Base-by-base conservation (phyloP, 257 asterid genomes). In the Plantago elongata region DNA sequence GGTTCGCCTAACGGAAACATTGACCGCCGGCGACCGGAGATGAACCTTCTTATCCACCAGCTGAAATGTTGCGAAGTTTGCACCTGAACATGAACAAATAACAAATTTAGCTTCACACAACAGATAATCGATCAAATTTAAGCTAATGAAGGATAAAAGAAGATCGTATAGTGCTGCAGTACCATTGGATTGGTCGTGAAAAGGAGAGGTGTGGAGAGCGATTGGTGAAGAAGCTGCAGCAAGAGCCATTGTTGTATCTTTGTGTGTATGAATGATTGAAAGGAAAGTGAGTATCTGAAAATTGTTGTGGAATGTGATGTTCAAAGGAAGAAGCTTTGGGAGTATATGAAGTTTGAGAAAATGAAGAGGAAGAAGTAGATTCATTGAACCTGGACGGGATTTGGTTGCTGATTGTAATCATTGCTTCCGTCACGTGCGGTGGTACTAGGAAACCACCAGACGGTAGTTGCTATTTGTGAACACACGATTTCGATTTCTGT, bases 301-400 rank as follows among this genome's bases (percentile, higher is more conserved):
- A 11, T 13, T 47, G 17, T 18, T 10, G 54, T 42, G 54, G 42
- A 5, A 18, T 29, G 45, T 17, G 22, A 8, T 11, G 11, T 27
- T 30, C 22, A 13, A 38, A 68, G 68, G 38, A 63, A 2, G 54
- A 50, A 57, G 58, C 48, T 48, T 42, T 10, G 58, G 38, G 42
- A 22, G 22, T 64, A 74, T 65, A 51, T 69, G 65, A 45, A 44
- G 47, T n/a, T 30, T 65, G 17, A 49, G 11, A 18, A 57, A 62
- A 66, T 9, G 69, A 48, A 30, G 66, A 72, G 52, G 40, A n/a
- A 68, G 69, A 44, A 68, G 3, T 34, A 63, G 85, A 72, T 79
- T 65, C 89, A 82, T 75, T 77, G 89, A 79, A 79, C 76, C 82
- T 77, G 72, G 86, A 83, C 89, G 73, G 51, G 60, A 27, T 75